A percentile compares a stretch with the other conserved stretches of the same genome.
Evolutionary conservation across 176 grass and related monocot genomes (phyloP).

Genomic region (Avena sativa): DNA sequence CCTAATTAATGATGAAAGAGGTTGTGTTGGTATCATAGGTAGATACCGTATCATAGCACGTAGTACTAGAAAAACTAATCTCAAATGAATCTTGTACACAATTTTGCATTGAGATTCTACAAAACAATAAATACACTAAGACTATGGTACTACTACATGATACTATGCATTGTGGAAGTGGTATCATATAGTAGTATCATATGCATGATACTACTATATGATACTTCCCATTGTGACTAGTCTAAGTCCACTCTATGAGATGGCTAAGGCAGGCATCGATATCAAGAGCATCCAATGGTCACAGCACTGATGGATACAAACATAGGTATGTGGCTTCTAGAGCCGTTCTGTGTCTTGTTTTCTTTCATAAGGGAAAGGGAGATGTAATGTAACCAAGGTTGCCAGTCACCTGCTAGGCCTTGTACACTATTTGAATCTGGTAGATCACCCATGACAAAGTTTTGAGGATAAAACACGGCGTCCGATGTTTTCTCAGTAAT

Average conservation of each 20-base stretch:
- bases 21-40: too few species aligned
- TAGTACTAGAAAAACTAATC: too few species aligned
- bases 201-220: too few species aligned
- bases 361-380: slow-evolving; percentile 9
- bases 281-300: slow-evolving; percentile 93
- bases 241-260: slow-evolving; percentile 79
- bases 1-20: too few species aligned
- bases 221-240: too few species aligned
- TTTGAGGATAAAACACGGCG: not conserved
- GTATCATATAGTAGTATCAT: too few species aligned
- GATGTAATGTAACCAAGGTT: not conserved
- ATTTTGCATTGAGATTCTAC: too few species aligned
- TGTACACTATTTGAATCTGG: not conserved
- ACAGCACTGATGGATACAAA: slow-evolving; percentile 53
- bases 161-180: too few species aligned
- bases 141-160: too few species aligned
- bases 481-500: not conserved
- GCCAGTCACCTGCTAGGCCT: not conserved
- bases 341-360: slow-evolving; percentile 37
- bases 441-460: not conserved
- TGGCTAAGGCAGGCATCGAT: slow-evolving; percentile 90
- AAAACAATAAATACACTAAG: too few species aligned
- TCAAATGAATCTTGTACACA: too few species aligned
- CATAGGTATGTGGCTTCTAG: slow-evolving; percentile 43
- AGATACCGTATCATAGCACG: too few species aligned